Base-by-base conservation (phyloP, 345 rosid species). In the Microthlaspi erraticum region DNA sequence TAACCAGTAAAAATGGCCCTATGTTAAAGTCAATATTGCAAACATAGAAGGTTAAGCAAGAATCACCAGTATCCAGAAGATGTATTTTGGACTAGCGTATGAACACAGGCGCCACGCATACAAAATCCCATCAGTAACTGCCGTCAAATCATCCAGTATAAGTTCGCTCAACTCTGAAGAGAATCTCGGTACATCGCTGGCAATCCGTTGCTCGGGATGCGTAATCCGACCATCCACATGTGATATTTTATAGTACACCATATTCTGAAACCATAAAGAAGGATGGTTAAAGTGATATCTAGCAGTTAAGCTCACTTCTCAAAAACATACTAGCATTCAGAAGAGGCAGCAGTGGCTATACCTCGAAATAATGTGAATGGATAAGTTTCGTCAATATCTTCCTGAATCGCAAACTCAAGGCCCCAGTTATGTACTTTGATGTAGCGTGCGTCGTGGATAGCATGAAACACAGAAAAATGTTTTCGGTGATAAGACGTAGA, bases 21-120 rank as follows among this genome's bases (percentile, higher is more conserved):
- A 6, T 2, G 1, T 11, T 11, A 41, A 50, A 62, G 44, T 39
- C 51, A 75, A 68, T 26, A 6, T 38, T 63, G 45, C 26, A 55
- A 31, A 36, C 8, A 42, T 17, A 51, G 20, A 58, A 31, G 38
- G 29, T 43, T 19, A 64, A 64, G 43, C 43, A 50, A 70, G 64
- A 78, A 34, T 78, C 85, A 95, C 99, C 99, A 90, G 66, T 70
- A 95, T 92, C 96, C 96, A 89, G 64, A 94, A 80, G 48, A 95
- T 75, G 74, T 95, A 95, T 84, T 92, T 95, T 17, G 99, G 99
- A 80, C 99, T 92, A 50, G 98, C 86, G 78, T 95, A 95, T 66
- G 99, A 92, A 73, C 98, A 90, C 8, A 95, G 81, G 65, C 96
- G 91, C 98, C 98, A 95, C 33, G 98, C 87, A 74, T 95, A 95